phyloP scores from a whole-genome alignment of 2,329 filamentous ascomycete genomes.

The Furcasterigmium furcatum region DNA sequence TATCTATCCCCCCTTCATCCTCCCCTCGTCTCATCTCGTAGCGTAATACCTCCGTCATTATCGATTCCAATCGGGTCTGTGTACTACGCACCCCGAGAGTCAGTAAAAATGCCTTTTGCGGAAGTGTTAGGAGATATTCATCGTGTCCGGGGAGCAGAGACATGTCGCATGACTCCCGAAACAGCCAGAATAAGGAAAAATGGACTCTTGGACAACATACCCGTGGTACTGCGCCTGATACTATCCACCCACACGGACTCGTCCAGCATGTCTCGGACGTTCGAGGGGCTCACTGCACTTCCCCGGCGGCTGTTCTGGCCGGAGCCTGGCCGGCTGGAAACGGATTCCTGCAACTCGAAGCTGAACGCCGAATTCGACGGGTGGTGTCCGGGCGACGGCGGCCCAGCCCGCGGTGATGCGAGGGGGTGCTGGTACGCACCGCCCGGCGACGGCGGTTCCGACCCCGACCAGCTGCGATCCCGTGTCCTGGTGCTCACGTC shows the following conservation, averaged over 20 bases:
- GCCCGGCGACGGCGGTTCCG: constrained; percentile 10
- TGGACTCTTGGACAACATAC: no score
- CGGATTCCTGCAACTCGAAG: constrained; percentile 52
- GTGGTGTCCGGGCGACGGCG: constrained; percentile 34
- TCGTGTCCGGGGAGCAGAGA: no score
- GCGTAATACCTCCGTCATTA: no score
- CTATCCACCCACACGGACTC: constrained; percentile 93
- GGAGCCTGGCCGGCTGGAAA: constrained; percentile 13
- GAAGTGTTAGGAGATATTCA: no score
- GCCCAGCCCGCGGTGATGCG: constrained; percentile 47
- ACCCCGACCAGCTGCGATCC: constrained; percentile 39
- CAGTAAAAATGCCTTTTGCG: no score
- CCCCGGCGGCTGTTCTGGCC: constrained; percentile 54
- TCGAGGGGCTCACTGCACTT: constrained; percentile 69
- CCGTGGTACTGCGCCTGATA: constrained; percentile 83
- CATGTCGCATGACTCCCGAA: no score
- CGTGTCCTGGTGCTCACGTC: constrained; percentile 26
- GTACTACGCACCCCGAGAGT: no score
- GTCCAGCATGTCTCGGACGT: constrained; percentile 81
- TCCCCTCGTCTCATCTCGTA: no score
- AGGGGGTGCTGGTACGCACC: constrained; percentile 45
- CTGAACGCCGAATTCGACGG: constrained; percentile 53
- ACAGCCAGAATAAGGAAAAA: no score
- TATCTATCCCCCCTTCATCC: no score
- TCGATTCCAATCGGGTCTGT: constrained; percentile 31